phyloP scores from a whole-genome alignment of 2,329 filamentous ascomycete species.

The Exophiala oligosperma region DNA sequence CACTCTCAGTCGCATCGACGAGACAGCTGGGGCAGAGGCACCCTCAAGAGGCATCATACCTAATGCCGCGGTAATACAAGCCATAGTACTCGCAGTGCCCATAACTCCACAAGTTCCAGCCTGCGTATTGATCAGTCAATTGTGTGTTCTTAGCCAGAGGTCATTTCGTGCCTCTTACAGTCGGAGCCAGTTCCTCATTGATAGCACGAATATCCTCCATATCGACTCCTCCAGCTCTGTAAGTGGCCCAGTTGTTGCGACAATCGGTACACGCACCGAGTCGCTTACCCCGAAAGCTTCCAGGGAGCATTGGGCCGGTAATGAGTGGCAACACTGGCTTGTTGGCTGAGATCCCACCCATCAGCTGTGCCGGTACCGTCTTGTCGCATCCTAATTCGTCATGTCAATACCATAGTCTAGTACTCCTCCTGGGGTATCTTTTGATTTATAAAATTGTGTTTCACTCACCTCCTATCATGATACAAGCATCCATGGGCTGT shows the following conservation, averaged over 20 bases:
- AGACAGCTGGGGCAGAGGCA: slow-evolving; percentile 55
- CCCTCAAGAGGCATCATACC: slow-evolving; percentile 52
- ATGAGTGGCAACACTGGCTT: slow-evolving; percentile 69
- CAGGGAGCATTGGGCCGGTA: slow-evolving; percentile 75
- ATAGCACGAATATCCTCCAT: slow-evolving; percentile 70
- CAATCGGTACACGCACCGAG: slow-evolving; percentile 76
- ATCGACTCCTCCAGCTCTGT: slow-evolving; percentile 64
- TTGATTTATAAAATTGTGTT: too few species aligned
- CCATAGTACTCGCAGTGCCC: slow-evolving; percentile 60
- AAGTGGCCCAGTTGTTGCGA: slow-evolving; percentile 71
- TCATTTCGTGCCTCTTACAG: slow-evolving; percentile 30
- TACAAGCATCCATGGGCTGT: slow-evolving; percentile 67
- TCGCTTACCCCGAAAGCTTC: slow-evolving; percentile 58
- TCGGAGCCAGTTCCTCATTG: slow-evolving; percentile 72
- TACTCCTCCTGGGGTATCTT: too few species aligned
- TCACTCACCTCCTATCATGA: slow-evolving; percentile 56
- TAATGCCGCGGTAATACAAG: slow-evolving; percentile 53
- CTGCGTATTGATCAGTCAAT: too few species aligned
- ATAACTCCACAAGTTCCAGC: slow-evolving; percentile 57
- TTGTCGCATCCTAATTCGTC: slow-evolving; percentile 63
- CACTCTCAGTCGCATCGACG: slow-evolving; percentile 52
- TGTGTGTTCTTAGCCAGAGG: too few species aligned
- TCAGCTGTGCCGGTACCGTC: slow-evolving; percentile 70
- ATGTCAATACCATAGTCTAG: too few species aligned
- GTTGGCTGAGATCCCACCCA: slow-evolving; percentile 74